phyloP scores from a whole-genome alignment of 2,329 filamentous ascomycete species.

The Phaeosphaeriaceae sp. region DNA sequence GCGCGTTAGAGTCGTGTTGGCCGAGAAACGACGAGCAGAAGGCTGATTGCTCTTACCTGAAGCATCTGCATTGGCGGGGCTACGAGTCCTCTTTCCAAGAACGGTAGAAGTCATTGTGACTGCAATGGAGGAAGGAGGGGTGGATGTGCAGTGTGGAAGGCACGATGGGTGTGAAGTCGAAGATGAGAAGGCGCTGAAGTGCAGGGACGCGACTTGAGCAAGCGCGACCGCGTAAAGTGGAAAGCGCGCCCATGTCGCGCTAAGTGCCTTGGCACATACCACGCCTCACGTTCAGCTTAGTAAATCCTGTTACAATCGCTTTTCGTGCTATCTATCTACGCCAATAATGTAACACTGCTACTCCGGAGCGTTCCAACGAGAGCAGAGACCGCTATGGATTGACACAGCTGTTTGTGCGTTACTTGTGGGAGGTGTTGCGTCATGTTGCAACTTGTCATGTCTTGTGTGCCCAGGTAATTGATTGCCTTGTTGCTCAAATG shows the following conservation, averaged over 20 bases:
- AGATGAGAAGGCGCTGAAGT: slow-evolving; percentile 21
- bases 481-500: too few species aligned
- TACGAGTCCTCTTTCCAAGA: slow-evolving; percentile 49
- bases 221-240: slow-evolving; percentile 28
- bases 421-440: neutral
- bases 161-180: slow-evolving; percentile 13
- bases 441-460: neutral
- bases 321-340: too few species aligned
- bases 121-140: slow-evolving; percentile 27
- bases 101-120: slow-evolving; percentile 42
- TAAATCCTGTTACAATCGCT: too few species aligned
- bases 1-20: slow-evolving; percentile 34
- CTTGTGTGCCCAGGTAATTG: too few species aligned
- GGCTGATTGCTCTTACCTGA: slow-evolving; percentile 31
- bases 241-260: slow-evolving; percentile 13
- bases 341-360: too few species aligned
- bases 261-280: slow-evolving; percentile 7
- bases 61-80: slow-evolving; percentile 30
- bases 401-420: slow-evolving; percentile 1
- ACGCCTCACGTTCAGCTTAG: neutral
- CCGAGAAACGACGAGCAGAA: slow-evolving; percentile 10
- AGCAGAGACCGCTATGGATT: neutral
- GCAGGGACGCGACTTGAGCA: slow-evolving; percentile 19
- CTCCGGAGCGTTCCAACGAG: too few species aligned
- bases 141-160: slow-evolving; percentile 27